Evolutionary conservation across 805 yeast genomes (phyloP).

Genomic region (Zygosaccharomyces rouxii): DNA sequence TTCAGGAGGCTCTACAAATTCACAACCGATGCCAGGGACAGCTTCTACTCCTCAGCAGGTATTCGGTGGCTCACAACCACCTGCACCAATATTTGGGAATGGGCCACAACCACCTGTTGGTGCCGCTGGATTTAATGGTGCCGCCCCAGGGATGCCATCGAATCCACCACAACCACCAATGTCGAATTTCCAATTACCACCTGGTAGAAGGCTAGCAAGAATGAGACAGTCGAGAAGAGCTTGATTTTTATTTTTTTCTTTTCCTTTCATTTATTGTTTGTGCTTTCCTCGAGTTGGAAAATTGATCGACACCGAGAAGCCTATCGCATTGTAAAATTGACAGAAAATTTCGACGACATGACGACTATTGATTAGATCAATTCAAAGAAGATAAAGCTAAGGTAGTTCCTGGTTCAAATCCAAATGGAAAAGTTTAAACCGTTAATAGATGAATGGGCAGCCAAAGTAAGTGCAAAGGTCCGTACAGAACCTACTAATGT

Average conservation of each 20-base stretch:
- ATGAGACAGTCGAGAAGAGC: conserved; percentile 31
- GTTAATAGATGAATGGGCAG: conserved; percentile 10
- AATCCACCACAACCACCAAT: conserved; percentile 10
- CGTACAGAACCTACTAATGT: conserved; percentile 14
- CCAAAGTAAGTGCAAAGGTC: conserved; percentile 6
- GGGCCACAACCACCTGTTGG: conserved; percentile 8
- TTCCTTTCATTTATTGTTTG: neutral
- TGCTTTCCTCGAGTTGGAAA: conserved; percentile 4
- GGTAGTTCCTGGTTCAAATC: neutral
- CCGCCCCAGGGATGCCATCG: conserved; percentile 10
- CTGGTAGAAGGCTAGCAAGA: conserved; percentile 29
- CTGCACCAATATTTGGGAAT: conserved; percentile 14
- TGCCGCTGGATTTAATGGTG: conserved; percentile 9
- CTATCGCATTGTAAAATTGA: conserved; percentile 1
- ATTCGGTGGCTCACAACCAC: conserved; percentile 15
- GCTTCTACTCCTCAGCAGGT: conserved; percentile 12
- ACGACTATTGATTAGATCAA: neutral
- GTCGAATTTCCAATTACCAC: conserved; percentile 14
- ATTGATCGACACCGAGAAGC: conserved; percentile 1
- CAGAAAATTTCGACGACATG: neutral
- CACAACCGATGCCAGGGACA: conserved; percentile 8
- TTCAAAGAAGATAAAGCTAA: neutral
- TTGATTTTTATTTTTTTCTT: neutral
- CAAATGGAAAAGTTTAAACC: conserved; percentile 11
- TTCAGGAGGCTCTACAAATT: conserved; percentile 11